These are phyloP conservation scores for Aureobasidium pullulans DNA, from an alignment of 2,329 filamentous ascomycete species.

Conservation along the genomic window DNA sequence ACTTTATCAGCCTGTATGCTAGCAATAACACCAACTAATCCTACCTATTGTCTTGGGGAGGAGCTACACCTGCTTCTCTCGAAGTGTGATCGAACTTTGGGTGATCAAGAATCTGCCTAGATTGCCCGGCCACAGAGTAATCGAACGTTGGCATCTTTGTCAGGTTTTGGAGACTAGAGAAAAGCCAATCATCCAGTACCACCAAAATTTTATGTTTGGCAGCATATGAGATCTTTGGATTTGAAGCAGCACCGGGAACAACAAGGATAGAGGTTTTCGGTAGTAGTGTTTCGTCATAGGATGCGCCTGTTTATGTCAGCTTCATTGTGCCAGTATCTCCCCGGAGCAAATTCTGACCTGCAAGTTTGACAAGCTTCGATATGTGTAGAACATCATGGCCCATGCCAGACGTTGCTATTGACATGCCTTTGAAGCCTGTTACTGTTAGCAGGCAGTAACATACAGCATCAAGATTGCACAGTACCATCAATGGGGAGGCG, in stretches of 20 bases:
- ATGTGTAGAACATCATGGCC: conserved; percentile 82
- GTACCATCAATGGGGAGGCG: conserved; percentile 15
- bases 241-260: conserved; percentile 46
- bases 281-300: conserved; percentile 71
- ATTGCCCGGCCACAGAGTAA: neutral
- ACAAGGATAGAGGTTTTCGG: conserved; percentile 67
- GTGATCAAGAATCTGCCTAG: neutral
- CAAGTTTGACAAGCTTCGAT: conserved; percentile 64
- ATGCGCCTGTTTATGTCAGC: conserved; percentile 49
- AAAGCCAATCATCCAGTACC: conserved; percentile 78
- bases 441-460: neutral
- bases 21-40: neutral
- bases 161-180: neutral
- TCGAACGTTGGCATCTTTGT: neutral
- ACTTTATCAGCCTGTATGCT: neutral
- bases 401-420: conserved; percentile 75
- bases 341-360: conserved; percentile 43
- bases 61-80: neutral
- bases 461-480: neutral
- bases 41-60: neutral
- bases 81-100: neutral
- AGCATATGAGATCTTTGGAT: conserved; percentile 69
- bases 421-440: conserved; percentile 58
- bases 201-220: conserved; percentile 68
- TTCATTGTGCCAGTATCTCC: neutral